A percentile compares a stretch with the other conserved stretches of the same genome.
Evolutionary conservation across 164 flowering plant genomes (phyloP).

Genomic region (Aristolochia fimbriata): DNA sequence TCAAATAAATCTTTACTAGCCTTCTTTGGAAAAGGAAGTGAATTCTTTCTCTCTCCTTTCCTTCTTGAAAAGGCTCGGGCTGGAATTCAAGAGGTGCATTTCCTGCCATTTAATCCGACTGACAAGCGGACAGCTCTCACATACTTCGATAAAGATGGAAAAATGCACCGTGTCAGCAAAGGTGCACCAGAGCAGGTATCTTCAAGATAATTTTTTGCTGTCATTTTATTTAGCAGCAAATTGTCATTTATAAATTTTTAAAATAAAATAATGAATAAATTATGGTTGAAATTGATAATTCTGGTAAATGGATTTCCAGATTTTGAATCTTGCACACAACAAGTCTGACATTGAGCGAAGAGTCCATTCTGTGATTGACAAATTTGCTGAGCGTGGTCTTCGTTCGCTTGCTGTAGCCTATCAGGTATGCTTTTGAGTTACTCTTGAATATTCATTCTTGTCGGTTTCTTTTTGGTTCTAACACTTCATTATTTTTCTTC

Average conservation of each 20-base stretch:
- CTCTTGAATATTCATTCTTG: background rate
- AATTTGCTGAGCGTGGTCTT: conserved; percentile 80
- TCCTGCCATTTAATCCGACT: conserved; percentile 95
- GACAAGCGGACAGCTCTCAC: conserved; percentile 94
- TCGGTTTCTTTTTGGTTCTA: background rate
- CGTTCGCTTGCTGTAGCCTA: conserved; percentile 86
- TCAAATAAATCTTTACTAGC: too few relatives aligned
- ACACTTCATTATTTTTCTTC: background rate
- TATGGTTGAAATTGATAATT: too few relatives aligned
- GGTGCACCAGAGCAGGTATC: conserved; percentile 97
- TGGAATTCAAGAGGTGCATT: conserved; percentile 81
- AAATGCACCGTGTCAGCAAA: conserved; percentile 93
- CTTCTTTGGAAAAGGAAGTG: too few relatives aligned
- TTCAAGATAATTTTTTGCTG: background rate
- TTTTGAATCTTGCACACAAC: conserved; percentile 70
- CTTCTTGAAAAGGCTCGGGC: conserved; percentile 51
- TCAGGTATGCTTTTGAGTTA: conserved; percentile 41
- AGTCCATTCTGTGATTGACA: conserved; percentile 76
- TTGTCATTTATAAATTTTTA: too few relatives aligned
- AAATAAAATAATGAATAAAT: too few relatives aligned
- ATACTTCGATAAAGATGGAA: conserved; percentile 64
- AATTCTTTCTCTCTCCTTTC: background rate
- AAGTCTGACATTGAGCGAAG: conserved; percentile 63
- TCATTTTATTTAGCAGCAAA: background rate
- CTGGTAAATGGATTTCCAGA: conserved; percentile 25